Percentiles rank a stretch among this genome's conserved stretches.
These are phyloP conservation scores for Neostapfia colusana DNA, from an alignment of 176 grass and related monocot genomes.

Conservation along the genomic window DNA sequence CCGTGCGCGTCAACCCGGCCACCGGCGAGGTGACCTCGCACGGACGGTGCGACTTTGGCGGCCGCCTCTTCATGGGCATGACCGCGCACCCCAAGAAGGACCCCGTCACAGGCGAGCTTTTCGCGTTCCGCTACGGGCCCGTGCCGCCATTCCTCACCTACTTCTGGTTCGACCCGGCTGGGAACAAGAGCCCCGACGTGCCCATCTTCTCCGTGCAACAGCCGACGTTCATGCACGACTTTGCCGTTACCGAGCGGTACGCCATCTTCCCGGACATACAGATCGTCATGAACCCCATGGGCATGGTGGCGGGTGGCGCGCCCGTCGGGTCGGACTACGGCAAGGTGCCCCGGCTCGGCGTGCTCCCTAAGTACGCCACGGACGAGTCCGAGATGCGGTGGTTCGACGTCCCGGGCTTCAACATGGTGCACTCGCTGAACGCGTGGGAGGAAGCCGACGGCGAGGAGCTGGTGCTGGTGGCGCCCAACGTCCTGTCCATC, in stretches of 20 bases:
- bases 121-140: slow-evolving; percentile 77
- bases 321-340: slow-evolving; percentile 56
- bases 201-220: slow-evolving; percentile 72
- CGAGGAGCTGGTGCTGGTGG: slow-evolving; percentile 65
- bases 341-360: slow-evolving; percentile 76
- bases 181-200: slow-evolving; percentile 77
- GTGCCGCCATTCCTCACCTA: slow-evolving; percentile 88
- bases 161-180: slow-evolving; percentile 72
- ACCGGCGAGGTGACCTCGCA: slow-evolving; percentile 64
- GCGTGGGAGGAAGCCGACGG: slow-evolving; percentile 77
- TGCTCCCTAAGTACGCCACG: slow-evolving; percentile 63
- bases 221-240: slow-evolving; percentile 83
- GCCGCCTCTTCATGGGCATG: slow-evolving; percentile 68
- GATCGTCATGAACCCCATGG: slow-evolving; percentile 94
- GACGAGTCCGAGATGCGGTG: slow-evolving; percentile 87
- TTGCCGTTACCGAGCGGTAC: slow-evolving; percentile 72
- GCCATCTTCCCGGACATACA: slow-evolving; percentile 73
- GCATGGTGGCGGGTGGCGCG: slow-evolving; percentile 61
- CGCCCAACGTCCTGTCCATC: slow-evolving; percentile 78
- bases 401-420: slow-evolving; percentile 84
- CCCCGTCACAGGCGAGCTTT: slow-evolving; percentile 63
- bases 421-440: slow-evolving; percentile 81
- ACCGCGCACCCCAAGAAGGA: slow-evolving; percentile 94
- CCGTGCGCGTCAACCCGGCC: slow-evolving; percentile 51
- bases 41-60: slow-evolving; percentile 67